Base-by-base conservation (phyloP, 1,139 yeast genomes). In the Yamadazyma aaseri region DNA sequence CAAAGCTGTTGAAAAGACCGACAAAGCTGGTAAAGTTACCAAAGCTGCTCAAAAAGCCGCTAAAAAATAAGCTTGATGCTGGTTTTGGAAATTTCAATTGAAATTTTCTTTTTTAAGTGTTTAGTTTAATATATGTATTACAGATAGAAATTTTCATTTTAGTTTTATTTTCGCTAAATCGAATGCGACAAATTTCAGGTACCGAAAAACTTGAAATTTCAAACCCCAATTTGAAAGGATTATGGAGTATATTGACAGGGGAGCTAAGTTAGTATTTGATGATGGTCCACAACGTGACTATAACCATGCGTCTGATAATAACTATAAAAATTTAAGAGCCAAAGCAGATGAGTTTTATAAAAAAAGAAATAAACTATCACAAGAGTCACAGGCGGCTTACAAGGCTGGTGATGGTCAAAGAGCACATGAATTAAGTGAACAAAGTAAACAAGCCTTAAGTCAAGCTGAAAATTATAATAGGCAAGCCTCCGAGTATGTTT, bases 11-110 rank as follows among this genome's bases (percentile, higher is more conserved):
- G 96, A 81, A 68, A 92, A 92, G 86, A 66, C 94, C 53, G 94
- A 83, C 77, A 81, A 79, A 76, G 86, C 87, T 63, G 95, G 95
- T 79, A 92, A 92, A 90, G 96, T 92, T 62, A 92, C 98, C 92
- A 92, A 92, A 90, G 95, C 98, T 74, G 97, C 97, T 71, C 81
- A 75, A 65, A 92, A 92, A 89, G 97, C 97, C 73, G 27, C 34
- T 34, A 34, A 34, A 31, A 31, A 31, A 20, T 31, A 31, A 31
- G 33, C 29, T 31, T 25, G 21, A 31, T 25, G 24, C 36, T 34
- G 34, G 37, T 34, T 34, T 34, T 34, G 34, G 37, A 32, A 28
- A 27, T 28, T 17, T 21, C 11, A 18, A 13, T 9, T 11, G 28
- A 18, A 24, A 28, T 41, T 42, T 41, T 39, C 41, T 42, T 40